phyloP scores from a whole-genome alignment of 169 alveolate species.

The Amoebophrya sp. region DNA sequence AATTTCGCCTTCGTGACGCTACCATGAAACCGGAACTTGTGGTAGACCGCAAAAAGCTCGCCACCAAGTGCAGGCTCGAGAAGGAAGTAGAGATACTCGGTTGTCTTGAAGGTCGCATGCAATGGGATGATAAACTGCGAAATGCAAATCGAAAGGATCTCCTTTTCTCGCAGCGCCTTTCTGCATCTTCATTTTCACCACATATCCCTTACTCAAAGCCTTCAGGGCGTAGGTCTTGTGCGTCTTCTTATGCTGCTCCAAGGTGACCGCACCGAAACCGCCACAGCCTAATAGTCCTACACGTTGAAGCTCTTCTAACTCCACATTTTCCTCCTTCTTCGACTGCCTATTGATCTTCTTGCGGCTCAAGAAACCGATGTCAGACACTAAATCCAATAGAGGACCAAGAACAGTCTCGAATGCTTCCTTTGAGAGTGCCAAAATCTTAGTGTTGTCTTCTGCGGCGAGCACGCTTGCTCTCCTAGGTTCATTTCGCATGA shows the following conservation, averaged over 20 bases:
- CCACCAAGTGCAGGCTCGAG: neutral
- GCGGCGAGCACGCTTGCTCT: neutral
- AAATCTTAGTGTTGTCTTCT: neutral
- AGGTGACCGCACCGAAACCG: constrained; percentile 43
- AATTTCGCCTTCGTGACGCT: neutral
- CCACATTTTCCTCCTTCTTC: neutral
- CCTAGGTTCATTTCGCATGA: neutral
- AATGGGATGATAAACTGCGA: neutral
- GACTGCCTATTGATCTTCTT: neutral
- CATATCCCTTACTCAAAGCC: constrained; percentile 44
- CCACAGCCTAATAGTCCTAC: constrained; percentile 46
- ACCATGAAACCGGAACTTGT: neutral
- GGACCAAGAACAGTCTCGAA: neutral
- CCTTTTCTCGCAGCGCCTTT: neutral
- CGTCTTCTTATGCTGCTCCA: constrained; percentile 31
- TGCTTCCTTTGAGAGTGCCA: neutral
- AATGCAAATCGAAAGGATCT: neutral
- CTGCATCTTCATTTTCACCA: neutral
- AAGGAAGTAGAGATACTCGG: neutral
- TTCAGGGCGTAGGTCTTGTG: constrained; percentile 32
- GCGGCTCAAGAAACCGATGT: neutral
- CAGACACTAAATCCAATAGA: neutral
- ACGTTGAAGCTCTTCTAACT: constrained; percentile 34
- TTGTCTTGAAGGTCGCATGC: neutral
- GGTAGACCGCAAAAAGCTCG: neutral